Evolutionary conservation across 208 protist genomes (phyloP), one percentile per base, ranked within the genome.

Genomic region (Lotmaria passim): DNA sequence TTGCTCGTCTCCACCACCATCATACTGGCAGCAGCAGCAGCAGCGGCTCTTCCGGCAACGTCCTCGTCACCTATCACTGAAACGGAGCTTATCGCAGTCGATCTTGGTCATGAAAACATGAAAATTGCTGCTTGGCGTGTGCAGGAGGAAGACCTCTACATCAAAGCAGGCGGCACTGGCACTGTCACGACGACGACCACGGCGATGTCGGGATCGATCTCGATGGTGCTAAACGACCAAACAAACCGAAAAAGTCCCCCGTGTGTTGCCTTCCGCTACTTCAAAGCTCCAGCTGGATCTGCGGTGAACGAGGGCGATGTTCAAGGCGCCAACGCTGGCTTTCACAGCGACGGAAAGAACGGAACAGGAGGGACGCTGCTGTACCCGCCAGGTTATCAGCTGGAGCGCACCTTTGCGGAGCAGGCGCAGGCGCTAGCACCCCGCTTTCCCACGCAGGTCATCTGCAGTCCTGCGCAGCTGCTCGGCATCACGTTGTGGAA

Each of bases 191-290:
- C 62, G 14, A 48, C 65, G 7, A 58, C 78, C 24, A 50, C 64
- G 10, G n/a, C 34, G 24, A 70, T 38, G 11, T 50, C 47, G 3
- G 65, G 69, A 0, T 21, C 46, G 19, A 81, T 91, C n/a, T 76
- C 91, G 43, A 82, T 98, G 17, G 86, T 98, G 30, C 72, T 98
- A 15, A 98, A 98, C 69, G 96, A 98, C 57, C 93, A 98, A 72
- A 79, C 90, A 17, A 96, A 96, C 47, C 87, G 97, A 12, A 98
- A 98, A 62, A 97, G 93, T 41, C 69, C 82, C 12, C 79, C 82
- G n/a, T 94, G 85, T 48, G 66, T 98, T 15, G 93, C 90, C 11
- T 97, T 97, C 75, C 82, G 92, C 38, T 88, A 83, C 65, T 67
- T 91, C 34, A 50, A 55, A 64, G 28, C 8, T 43, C 36, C 51